phyloP scores from a whole-genome alignment of 148 eudicot genomes.

The Agrostemma githago region DNA sequence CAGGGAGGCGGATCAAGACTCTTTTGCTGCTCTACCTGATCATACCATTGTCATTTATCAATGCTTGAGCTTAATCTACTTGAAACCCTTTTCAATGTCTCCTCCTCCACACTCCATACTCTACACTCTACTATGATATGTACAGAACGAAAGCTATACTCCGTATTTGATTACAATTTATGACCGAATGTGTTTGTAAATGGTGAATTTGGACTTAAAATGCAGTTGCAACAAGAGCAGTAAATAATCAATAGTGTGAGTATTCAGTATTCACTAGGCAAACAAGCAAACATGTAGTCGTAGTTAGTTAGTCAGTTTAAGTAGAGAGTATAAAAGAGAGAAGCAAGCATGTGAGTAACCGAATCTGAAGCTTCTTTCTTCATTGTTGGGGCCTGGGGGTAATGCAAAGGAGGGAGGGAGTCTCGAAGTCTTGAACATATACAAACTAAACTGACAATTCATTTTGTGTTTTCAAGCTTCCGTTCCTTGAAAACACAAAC shows the following conservation, averaged over 20 bases:
- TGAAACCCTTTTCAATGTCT: neutral
- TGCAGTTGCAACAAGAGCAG: no score
- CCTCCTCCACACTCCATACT: neutral
- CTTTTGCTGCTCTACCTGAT: constrained; percentile 56
- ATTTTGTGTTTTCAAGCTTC: constrained; percentile 14
- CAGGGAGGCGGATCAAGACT: constrained; percentile 31
- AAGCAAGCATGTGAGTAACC: constrained; percentile 2
- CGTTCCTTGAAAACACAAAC: constrained; percentile 21
- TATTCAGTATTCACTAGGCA: no score
- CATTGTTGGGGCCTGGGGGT: neutral
- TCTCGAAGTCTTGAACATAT: constrained; percentile 13
- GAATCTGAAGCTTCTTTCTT: constrained; percentile 36
- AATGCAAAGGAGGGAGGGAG: neutral
- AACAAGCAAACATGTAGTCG: no score
- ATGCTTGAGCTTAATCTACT: neutral
- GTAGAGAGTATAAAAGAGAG: neutral
- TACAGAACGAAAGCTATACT: constrained; percentile 4
- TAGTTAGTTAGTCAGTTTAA: no score
- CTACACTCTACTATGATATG: neutral
- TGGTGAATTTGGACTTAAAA: no score
- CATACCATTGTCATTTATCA: neutral
- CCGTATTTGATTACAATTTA: neutral
- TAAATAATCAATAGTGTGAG: no score
- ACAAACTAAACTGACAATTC: constrained; percentile 20
- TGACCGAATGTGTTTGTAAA: neutral